Conservation (phyloP, 23 red algal genomes). For the Cyanidioschyzon merolae region DNA sequence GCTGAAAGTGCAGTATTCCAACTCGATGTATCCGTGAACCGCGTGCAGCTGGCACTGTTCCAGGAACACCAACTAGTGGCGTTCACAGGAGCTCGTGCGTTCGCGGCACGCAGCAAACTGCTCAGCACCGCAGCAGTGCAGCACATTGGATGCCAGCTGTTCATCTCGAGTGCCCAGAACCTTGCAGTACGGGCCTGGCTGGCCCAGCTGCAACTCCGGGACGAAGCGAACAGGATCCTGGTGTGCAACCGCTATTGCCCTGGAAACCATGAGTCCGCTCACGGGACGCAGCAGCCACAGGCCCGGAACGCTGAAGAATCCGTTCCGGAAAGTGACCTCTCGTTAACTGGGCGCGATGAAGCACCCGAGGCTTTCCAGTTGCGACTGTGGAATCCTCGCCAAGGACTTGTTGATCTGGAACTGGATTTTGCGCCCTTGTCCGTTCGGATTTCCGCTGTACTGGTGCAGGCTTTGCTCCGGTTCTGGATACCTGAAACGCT, state of each 20-base stretch:
- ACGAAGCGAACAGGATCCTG: not conserved
- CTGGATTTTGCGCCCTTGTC: not conserved
- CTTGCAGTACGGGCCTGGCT: not conserved
- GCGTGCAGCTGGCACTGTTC: not conserved
- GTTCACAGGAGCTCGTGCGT: not conserved
- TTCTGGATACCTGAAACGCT: constrained; percentile 13
- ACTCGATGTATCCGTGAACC: not conserved
- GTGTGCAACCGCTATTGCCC: too few species aligned
- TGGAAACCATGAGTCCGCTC: too few species aligned
- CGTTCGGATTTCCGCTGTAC: not conserved
- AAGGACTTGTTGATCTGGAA: not conserved
- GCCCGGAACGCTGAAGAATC: not conserved
- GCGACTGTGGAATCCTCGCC: not conserved
- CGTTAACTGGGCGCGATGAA: not conserved
- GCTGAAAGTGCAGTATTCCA: not conserved
- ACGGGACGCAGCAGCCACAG: too few species aligned
- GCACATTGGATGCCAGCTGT: not conserved
- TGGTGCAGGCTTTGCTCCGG: not conserved
- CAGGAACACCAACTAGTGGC: not conserved
- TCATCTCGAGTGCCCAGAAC: not conserved
- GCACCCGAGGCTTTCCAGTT: not conserved
- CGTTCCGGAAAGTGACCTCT: too few species aligned
- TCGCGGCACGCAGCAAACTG: not conserved
- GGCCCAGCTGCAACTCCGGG: not conserved
- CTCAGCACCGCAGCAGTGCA: not conserved